Evolutionary conservation across 768 basidiomycete genomes (phyloP), one percentile per base, ranked within the genome.

Genomic region (Wakefieldia striispora): DNA sequence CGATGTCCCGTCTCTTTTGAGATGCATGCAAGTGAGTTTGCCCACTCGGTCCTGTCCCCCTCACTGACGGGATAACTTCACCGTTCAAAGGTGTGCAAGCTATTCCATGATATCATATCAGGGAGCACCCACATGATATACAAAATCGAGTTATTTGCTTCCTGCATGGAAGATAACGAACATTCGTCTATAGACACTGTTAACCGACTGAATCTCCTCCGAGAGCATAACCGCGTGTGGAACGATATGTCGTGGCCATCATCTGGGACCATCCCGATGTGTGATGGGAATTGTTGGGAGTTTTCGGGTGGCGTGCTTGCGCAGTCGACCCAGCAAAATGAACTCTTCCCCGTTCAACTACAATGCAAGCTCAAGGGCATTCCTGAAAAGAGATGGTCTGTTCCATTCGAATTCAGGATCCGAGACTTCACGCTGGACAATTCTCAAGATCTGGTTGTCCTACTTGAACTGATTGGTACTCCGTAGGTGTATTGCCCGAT

Each of bases 381-480:
- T 11, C 44, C 52, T 13, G 54, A 59, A 29, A 54, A 47, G 31
- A 43, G 56, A 23, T 73, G 72, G 72, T 40, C 60, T 23, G 21
- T 57, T 14, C 51, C 54, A 7, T 50, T 68, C 26, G 63, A 65
- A 6, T 57, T 70, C 29, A 36, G 23, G n/a, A 47, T 70, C 37
- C 58, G 58, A n/a, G 72, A 74, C 45, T 73, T 74, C 34, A 61
- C 67, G 10, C 50, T 71, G 8, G 72, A 73, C 53, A 58, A 51
- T 20, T 70, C 69, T 5, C 67, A 72, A 55, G 55, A 74, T 53
- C 61, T 73, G 33, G 36, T 74, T 9, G 61, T 67, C 19, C 51
- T 62, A 5, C 49, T 74, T n/a, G 64, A 68, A 40, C 17, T 43
- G n/a, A 10, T 11, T 3, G 68, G 55, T 4, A 31, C 9, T 11